Conservation (phyloP, 768 basidiomycete species). For the Rubroboletus pulcherrimus region DNA sequence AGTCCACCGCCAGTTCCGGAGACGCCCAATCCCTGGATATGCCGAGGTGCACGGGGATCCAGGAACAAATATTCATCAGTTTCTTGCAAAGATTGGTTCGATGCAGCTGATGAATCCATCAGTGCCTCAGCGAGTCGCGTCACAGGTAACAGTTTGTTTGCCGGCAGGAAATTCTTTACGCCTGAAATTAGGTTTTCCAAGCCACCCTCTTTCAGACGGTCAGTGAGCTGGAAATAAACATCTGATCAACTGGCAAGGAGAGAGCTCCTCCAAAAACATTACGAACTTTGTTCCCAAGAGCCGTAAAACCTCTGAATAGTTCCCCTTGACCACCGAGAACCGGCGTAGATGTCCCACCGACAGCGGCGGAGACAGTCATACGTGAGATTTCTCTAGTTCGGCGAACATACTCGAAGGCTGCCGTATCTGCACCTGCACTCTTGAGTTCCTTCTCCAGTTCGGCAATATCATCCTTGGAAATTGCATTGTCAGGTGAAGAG, state of each 20-base stretch:
- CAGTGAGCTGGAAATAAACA: constrained; percentile 65
- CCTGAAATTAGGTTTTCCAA: constrained; percentile 95
- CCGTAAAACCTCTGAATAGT: constrained; percentile 91
- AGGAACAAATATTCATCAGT: constrained; percentile 95
- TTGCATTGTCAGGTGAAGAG: constrained; percentile 72
- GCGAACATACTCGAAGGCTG: constrained; percentile 90
- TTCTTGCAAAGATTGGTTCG: constrained; percentile 91
- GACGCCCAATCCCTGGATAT: constrained; percentile 44
- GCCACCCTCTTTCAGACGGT: constrained; percentile 91
- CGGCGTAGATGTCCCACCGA: constrained; percentile 62
- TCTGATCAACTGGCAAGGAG: neutral
- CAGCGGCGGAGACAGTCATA: constrained; percentile 75
- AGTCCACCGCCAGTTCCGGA: constrained; percentile 45
- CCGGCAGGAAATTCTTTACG: constrained; percentile 96
- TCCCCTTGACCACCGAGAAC: constrained; percentile 74
- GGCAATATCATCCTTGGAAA: constrained; percentile 83
- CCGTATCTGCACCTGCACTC: constrained; percentile 71
- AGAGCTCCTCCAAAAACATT: neutral
- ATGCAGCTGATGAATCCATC: constrained; percentile 94
- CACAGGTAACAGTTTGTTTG: constrained; percentile 88
- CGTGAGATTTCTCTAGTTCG: constrained; percentile 86
- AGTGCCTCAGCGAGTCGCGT: constrained; percentile 93
- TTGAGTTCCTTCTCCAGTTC: constrained; percentile 89
- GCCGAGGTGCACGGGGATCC: constrained; percentile 80
- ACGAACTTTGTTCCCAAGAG: constrained; percentile 80